These are phyloP conservation scores for Tetracladium setigerum DNA, from an alignment of 495 filamentous ascomycete species.

Conservation along the genomic window DNA sequence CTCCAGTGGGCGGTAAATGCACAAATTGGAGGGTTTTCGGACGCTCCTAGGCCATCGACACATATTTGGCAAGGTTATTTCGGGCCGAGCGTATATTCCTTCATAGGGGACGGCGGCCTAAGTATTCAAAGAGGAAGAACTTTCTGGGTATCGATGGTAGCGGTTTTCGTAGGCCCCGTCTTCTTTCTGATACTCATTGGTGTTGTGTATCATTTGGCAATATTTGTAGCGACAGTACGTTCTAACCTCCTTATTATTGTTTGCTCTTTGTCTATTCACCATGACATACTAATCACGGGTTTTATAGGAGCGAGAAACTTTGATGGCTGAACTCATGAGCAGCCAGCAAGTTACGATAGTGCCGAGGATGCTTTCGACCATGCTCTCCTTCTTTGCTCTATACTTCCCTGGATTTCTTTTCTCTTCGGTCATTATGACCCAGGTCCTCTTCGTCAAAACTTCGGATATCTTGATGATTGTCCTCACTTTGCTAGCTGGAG, in stretches of 20 bases:
- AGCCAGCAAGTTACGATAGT: constrained; percentile 16
- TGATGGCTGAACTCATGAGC: constrained; percentile 16
- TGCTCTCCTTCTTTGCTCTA: constrained; percentile 33
- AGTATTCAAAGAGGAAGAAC: neutral
- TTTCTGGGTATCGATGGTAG: constrained; percentile 10
- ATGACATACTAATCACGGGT: neutral
- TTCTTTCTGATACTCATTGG: constrained; percentile 18
- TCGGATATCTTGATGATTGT: constrained; percentile 30
- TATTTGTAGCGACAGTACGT: constrained; percentile 11
- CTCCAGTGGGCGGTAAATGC: constrained; percentile 13
- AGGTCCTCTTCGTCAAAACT: constrained; percentile 30
- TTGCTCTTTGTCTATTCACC: too few species aligned
- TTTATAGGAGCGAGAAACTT: constrained; percentile 12
- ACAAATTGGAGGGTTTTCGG: constrained; percentile 10
- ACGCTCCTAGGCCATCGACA: constrained; percentile 4
- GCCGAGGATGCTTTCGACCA: constrained; percentile 13
- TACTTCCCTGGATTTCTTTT: constrained; percentile 38
- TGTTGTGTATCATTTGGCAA: constrained; percentile 15
- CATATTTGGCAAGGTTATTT: constrained; percentile 7
- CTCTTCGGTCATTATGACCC: constrained; percentile 28
- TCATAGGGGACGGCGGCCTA: too few species aligned
- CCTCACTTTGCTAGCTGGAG: constrained; percentile 31
- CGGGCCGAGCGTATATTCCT: too few species aligned
- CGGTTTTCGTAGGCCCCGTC: constrained; percentile 8
- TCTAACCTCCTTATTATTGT: too few species aligned